Evolutionary conservation across 1,284 basidiomycete genomes (phyloP).

Genomic region (Neotropicomus parvogracilis): DNA sequence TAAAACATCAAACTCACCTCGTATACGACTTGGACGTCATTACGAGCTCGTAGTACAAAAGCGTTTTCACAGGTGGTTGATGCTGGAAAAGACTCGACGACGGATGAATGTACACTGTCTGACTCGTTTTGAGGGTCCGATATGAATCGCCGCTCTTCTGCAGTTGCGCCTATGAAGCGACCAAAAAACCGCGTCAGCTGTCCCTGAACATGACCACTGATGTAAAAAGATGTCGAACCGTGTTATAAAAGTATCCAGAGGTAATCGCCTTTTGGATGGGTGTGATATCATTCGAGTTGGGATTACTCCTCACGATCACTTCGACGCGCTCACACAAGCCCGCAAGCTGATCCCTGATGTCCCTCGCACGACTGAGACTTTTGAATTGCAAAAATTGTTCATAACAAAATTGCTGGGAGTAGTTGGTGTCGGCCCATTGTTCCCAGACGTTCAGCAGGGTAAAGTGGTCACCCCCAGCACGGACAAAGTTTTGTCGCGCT

Average conservation of each 20-base stretch:
- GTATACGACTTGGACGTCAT: conserved; percentile 87
- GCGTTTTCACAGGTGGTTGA: conserved; percentile 87
- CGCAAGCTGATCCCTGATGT: conserved; percentile 95
- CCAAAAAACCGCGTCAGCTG: conserved; percentile 6
- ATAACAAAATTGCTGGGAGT: conserved; percentile 91
- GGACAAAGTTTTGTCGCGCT: conserved; percentile 94
- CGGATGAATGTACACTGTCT: conserved; percentile 95
- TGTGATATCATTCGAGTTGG: conserved; percentile 87
- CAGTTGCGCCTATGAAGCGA: conserved; percentile 61
- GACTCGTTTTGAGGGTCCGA: conserved; percentile 90
- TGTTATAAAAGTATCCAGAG: conserved; percentile 95
- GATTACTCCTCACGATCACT: conserved; percentile 82
- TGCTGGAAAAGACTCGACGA: conserved; percentile 93
- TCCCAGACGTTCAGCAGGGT: conserved; percentile 95
- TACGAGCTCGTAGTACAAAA: conserved; percentile 93
- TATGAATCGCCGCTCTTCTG: conserved; percentile 93
- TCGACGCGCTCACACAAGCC: conserved; percentile 96
- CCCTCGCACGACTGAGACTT: conserved; percentile 88
- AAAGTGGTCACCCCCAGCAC: conserved; percentile 96
- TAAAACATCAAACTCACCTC: conserved; percentile 41
- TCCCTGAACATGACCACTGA: neutral
- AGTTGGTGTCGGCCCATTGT: conserved; percentile 97
- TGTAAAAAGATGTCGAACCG: conserved; percentile 47
- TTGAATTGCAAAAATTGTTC: conserved; percentile 99
- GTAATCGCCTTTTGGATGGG: conserved; percentile 94